Base-by-base conservation (phyloP, 129 eudicot species). In the Solidago caesia region DNA sequence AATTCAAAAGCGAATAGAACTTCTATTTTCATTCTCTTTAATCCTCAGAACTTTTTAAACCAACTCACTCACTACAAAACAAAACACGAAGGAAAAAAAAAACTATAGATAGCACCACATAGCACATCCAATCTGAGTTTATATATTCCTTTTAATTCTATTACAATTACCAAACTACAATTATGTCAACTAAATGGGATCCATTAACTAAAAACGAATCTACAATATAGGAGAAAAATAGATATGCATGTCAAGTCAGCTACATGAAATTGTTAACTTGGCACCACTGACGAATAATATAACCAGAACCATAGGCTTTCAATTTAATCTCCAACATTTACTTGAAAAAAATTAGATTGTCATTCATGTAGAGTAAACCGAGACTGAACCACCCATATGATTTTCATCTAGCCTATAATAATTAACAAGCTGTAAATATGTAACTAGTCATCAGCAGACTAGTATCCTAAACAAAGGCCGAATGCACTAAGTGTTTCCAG, bases 401-500 rank as follows among this genome's bases (percentile, higher is more conserved):
- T 33, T 33, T 1, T 33, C 39, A 33, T 33, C 39, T 33, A 33
- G 39, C 33, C 48, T 70, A 64, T 29, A 16, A 51, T 65, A 66
- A 43, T 25, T 51, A 72, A 75, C 42, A 42, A 75, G 6, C 21
- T 41, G 64, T 21, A 46, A 13, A 69, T 49, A 14, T 6, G 5
- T 27, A 8, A 11, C 41, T 52, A 75, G 41, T 76, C 67, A 42
- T 56, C 79, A 65, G 45, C 44, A 65, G 42, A 55, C 47, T 41
- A 13, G 64, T 68, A 59, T 52, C 66, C 53, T 49, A 63, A 14
- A 21, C 5, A 41, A 39, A 42, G 55, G 44, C 58, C 53, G 72
- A 47, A 27, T 48, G 48, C n/a, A 8, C 11, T 29, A 14, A 51
- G 3, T 49, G 45, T 69, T 69, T 52, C 27, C 73, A 33, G 39